Base-by-base conservation (phyloP, 441 rosid genomes). In the Pelargonium citronellum region DNA sequence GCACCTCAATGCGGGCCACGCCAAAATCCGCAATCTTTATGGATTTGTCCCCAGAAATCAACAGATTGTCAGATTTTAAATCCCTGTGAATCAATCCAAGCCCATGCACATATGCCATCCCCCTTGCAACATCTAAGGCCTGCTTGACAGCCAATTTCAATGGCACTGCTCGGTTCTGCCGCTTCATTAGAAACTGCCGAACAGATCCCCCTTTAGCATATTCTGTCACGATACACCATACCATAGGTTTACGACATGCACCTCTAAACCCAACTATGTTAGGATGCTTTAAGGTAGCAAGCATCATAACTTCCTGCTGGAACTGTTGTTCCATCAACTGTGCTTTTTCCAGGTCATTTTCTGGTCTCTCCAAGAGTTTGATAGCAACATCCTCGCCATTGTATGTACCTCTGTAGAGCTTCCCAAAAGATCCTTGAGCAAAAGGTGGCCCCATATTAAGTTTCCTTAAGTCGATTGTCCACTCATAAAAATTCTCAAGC, bases 21-120 rank as follows among this genome's bases (percentile, higher is more conserved):
- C 87, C 87, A 53, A 84, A 84, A 72, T 84, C 86, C 0, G 86
- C 85, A 77, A 84, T 82, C 43, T 82, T 82, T 55, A 84, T 82
- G 13, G 86, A 80, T 68, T 75, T 80, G 61, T 84, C 88, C 0
- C 75, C 75, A 11, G 73, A 75, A 10, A 84, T 84, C 0, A 84
- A 67, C 41, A 84, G 81, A 70, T 82, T 84, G 75, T 80, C 86
- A 0, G 87, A 82, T 47, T 84, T 84, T 66, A 84, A 72, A 66
- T 84, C 87, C 70, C 85, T 72, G 68, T 84, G 87, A 65, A 84
- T 82, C 58, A 78, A 69, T 22, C 84, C 84, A 11, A 78, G 83
- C 12, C 79, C 80, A 70, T 84, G 87, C 41, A 84, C 80, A 44
- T 84, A 84, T 0, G 80, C 83, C 86, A 84, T 84, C 51, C 87